These are phyloP conservation scores for Ormosia emarginata DNA, from an alignment of 306 rosid genomes.

Conservation along the genomic window DNA sequence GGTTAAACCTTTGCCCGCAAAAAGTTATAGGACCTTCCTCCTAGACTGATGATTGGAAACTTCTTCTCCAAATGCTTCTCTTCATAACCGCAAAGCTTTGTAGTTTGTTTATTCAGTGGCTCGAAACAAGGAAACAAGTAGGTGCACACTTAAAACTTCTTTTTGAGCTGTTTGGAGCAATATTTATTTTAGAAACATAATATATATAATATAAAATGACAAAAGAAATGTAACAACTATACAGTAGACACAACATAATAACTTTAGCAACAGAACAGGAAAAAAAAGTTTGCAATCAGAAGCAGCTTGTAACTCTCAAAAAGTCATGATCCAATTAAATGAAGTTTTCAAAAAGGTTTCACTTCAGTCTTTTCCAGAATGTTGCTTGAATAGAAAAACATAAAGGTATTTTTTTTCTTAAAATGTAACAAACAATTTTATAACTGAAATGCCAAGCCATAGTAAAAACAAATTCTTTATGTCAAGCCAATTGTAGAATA, in stretches of 20 bases:
- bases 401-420: not conserved
- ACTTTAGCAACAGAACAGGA: not conserved
- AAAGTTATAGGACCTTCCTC: conserved; percentile 3
- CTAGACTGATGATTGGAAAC: conserved; percentile 20
- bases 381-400: conserved; percentile 15
- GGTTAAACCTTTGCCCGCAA: conserved; percentile 25
- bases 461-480: not conserved
- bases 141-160: conserved; percentile 47
- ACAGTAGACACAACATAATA: not conserved
- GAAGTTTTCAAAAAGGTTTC: conserved; percentile 3
- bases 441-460: conserved; percentile 6
- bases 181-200: conserved; percentile 1
- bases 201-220: conserved; percentile 11
- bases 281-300: not conserved
- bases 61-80: conserved; percentile 24
- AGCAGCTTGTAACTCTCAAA: conserved; percentile 8
- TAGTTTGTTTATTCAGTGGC: conserved; percentile 3
- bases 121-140: conserved; percentile 11
- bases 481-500: conserved; percentile 3
- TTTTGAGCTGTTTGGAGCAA: conserved; percentile 53
- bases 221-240: conserved; percentile 1
- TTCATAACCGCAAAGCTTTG: conserved; percentile 22
- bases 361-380: conserved; percentile 6
- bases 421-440: conserved; percentile 7
- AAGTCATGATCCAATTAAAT: conserved; percentile 16